Evolutionary conservation across 352 stramenopile species (phyloP).

Genomic region (Thalassiosira hispida): DNA sequence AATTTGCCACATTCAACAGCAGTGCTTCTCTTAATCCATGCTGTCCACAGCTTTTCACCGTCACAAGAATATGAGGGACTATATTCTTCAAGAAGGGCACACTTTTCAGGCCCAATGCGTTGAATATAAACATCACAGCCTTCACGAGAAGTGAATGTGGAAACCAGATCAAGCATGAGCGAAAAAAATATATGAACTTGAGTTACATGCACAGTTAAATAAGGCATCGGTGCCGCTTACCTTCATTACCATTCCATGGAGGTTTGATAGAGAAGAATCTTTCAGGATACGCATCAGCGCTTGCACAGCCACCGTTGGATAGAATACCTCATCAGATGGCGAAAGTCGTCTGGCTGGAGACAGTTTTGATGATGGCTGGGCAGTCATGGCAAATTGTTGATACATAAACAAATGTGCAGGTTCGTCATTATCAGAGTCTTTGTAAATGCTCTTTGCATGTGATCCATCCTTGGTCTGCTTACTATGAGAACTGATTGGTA

Average conservation of each 20-base stretch:
- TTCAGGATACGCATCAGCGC: constrained; percentile 95
- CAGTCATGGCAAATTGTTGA: constrained; percentile 85
- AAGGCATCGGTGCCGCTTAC: constrained; percentile 4
- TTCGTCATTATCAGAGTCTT: constrained; percentile 77
- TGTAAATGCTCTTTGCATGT: constrained; percentile 23
- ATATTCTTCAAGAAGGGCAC: constrained; percentile 97
- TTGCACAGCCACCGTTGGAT: constrained; percentile 96
- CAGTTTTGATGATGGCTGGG: constrained; percentile 78
- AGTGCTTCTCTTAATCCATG: constrained; percentile 93
- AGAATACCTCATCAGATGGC: constrained; percentile 91
- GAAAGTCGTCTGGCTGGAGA: constrained; percentile 66
- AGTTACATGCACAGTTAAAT: background rate
- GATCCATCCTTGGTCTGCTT: constrained; percentile 12
- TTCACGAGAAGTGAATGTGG: constrained; percentile 13
- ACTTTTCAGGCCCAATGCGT: constrained; percentile 93
- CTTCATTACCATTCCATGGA: constrained; percentile 97
- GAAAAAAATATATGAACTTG: background rate
- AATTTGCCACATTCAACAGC: constrained; percentile 94
- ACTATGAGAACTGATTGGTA: constrained; percentile 1
- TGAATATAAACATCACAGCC: constrained; percentile 99
- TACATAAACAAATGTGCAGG: constrained; percentile 86
- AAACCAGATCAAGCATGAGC: constrained; percentile 9
- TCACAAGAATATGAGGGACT: constrained; percentile 95
- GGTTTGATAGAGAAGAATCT: constrained; percentile 92
- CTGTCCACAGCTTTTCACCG: constrained; percentile 89